Conservation (phyloP, 1,139 yeast species). For the Arxiozyma slooffiae region DNA sequence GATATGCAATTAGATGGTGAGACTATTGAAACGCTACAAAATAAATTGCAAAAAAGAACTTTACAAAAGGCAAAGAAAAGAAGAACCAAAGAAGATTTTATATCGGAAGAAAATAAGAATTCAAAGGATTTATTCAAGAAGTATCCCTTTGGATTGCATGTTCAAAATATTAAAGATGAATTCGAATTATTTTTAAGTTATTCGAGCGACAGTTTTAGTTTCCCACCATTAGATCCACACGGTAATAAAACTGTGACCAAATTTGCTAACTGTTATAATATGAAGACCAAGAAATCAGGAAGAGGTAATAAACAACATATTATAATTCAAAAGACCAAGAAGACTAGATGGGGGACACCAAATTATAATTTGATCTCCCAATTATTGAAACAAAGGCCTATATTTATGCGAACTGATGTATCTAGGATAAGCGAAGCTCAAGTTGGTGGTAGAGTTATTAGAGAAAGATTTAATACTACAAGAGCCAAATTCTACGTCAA, state of each 20-base stretch:
- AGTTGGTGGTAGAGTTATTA: constrained; percentile 29
- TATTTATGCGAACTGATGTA: constrained; percentile 55
- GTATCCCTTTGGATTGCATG: constrained; percentile 59
- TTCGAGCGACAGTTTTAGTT: constrained; percentile 44
- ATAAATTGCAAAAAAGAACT: constrained; percentile 41
- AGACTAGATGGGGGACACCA: constrained; percentile 46
- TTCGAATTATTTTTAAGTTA: constrained; percentile 52
- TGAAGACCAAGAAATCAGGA: constrained; percentile 48
- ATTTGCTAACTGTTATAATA: constrained; percentile 50
- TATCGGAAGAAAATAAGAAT: constrained; percentile 28
- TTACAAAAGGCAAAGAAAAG: constrained; percentile 37
- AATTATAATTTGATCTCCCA: constrained; percentile 43
- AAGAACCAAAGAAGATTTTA: constrained; percentile 33
- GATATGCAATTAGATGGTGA: constrained; percentile 41
- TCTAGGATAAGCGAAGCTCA: constrained; percentile 27
- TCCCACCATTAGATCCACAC: constrained; percentile 83
- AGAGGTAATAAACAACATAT: constrained; percentile 45
- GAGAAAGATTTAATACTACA: constrained; percentile 15
- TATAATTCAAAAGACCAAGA: constrained; percentile 45
- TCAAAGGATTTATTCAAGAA: constrained; percentile 45
- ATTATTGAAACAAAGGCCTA: constrained; percentile 48
- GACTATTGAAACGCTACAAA: constrained; percentile 20
- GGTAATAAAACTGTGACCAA: constrained; percentile 58
- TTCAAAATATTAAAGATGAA: constrained; percentile 58
- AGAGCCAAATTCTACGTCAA: constrained; percentile 40